phyloP scores from a whole-genome alignment of 768 basidiomycete genomes.

The Lactarius sp. region DNA sequence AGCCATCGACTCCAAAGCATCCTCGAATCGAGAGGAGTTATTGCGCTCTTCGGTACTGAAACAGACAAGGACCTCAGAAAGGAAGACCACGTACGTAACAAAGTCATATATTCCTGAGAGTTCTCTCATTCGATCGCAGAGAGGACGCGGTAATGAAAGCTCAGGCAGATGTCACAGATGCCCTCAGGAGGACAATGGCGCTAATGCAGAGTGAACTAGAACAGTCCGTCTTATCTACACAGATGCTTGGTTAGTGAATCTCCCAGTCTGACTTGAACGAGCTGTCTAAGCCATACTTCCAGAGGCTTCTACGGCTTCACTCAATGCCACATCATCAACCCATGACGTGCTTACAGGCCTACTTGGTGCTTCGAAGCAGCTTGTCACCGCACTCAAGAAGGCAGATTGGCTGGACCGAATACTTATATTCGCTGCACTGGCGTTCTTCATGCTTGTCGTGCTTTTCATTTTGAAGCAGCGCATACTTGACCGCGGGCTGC shows the following conservation, averaged over 20 bases:
- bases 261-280: neutral
- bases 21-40: conserved; percentile 65
- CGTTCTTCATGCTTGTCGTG: conserved; percentile 80
- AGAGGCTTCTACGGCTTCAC: conserved; percentile 77
- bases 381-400: conserved; percentile 84
- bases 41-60: conserved; percentile 46
- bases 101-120: neutral
- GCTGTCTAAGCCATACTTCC: conserved; percentile 1
- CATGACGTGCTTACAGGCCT: conserved; percentile 72
- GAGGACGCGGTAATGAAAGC: conserved; percentile 87
- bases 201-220: conserved; percentile 93
- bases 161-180: conserved; percentile 84
- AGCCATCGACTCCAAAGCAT: conserved; percentile 55
- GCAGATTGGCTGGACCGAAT: conserved; percentile 91
- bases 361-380: conserved; percentile 73
- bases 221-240: conserved; percentile 75
- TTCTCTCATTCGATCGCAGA: conserved; percentile 33
- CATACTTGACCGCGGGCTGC: conserved; percentile 70
- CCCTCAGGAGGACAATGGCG: conserved; percentile 75
- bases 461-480: conserved; percentile 87
- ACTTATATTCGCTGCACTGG: conserved; percentile 71
- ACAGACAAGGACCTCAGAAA: conserved; percentile 47
- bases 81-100: conserved; percentile 56
- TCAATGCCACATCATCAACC: conserved; percentile 66
- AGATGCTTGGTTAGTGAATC: conserved; percentile 65